Base-by-base conservation (phyloP, 192 early-diverging fungal genomes). In the Gigaspora rosea region DNA sequence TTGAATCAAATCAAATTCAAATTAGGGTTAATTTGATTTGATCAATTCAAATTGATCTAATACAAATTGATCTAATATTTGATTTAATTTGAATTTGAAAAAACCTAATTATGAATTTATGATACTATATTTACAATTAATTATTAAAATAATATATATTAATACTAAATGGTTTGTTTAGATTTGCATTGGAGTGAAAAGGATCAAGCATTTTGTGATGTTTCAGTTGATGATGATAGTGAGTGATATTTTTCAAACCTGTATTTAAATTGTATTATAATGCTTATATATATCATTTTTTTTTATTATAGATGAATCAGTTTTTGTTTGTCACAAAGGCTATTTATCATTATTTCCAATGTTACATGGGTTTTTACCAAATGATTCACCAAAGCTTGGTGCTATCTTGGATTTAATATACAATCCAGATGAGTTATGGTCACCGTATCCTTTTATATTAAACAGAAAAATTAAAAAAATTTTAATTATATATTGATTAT, bases 261-360 rank as follows among this genome's bases (percentile, higher is more conserved):
- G 12, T 48, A 18, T 41, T 67, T 49, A 48, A 15, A n/a, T 67
- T n/a, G 4, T 73, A 20, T 73, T 10, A 18, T 36, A 33, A 15
- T 20, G 27, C 15, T 46, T 33, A 66, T 50, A 13, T 15, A 58
- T 66, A 47, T 16, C 35, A 54, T n/a, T 54, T 32, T 13, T 7
- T 6, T 67, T 13, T 22, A 41, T 48, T 0, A 4, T 49, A 85
- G 90, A 84, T 1, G 71, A 81, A 47, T 82, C 81, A 8, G 47
- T 85, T 47, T 84, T 86, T 80, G 82, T 92, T 20, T 89, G 87
- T 56, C 92, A 93, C 72, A 88, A 91, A 57, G 93, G 91, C 20
- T 94, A 94, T 65, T 47, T 98, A 4, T 90, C 88, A n/a, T 81
- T 98, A 33, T 92, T 96, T 74, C 97, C 97, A 2, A 82, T 94